These are phyloP conservation scores for Naganishia vishniacii DNA, from an alignment of 768 basidiomycete species.

Conservation along the genomic window DNA sequence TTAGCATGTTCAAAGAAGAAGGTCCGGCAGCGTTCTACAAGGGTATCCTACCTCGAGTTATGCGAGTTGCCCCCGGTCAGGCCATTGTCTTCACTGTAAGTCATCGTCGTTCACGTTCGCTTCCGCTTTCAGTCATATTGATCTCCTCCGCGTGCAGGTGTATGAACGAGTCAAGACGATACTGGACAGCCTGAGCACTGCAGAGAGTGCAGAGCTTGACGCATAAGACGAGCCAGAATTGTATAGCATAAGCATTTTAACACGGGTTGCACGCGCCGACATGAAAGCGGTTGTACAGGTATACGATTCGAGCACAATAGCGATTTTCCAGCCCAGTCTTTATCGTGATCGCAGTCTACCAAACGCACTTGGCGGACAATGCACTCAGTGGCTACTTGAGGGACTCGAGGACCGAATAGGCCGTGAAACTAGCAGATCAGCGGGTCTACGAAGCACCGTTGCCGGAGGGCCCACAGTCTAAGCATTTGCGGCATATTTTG, in stretches of 20 bases:
- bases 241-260: not conserved
- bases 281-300: too few species aligned
- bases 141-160: slow-evolving; percentile 48
- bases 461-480: too few species aligned
- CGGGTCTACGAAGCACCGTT: too few species aligned
- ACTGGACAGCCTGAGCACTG: slow-evolving; percentile 60
- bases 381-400: too few species aligned
- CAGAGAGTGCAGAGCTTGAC: not conserved
- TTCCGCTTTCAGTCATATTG: not conserved
- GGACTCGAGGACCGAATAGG: too few species aligned
- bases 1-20: slow-evolving; percentile 90
- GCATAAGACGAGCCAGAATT: not conserved
- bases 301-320: too few species aligned
- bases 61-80: slow-evolving; percentile 87
- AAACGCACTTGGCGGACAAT: too few species aligned
- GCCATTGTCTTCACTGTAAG: slow-evolving; percentile 86
- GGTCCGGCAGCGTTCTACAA: slow-evolving; percentile 91
- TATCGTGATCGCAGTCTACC: too few species aligned
- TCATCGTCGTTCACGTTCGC: not conserved
- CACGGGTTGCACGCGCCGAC: too few species aligned
- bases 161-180: slow-evolving; percentile 77
- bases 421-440: too few species aligned
- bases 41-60: slow-evolving; percentile 92
- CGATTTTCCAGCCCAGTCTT: too few species aligned
- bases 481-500: slow-evolving; percentile 21